Evolutionary conservation across 495 filamentous ascomycete genomes (phyloP).

Genomic region (Venustampulla echinocandica): DNA sequence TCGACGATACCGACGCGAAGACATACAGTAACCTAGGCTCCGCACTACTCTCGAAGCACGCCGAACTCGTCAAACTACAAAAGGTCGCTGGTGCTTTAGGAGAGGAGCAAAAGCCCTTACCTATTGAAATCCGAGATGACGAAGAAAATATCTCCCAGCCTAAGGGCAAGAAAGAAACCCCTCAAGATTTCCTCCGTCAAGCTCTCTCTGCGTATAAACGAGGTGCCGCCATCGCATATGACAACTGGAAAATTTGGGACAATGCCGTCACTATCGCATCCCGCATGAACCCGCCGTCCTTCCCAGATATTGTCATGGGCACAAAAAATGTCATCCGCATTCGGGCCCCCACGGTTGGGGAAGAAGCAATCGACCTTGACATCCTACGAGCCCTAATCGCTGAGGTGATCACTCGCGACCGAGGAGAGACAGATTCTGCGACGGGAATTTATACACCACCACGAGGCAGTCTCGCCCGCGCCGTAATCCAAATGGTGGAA

Average conservation of each 20-base stretch:
- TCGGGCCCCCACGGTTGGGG: slow-evolving; percentile 55
- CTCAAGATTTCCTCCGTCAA: slow-evolving; percentile 55
- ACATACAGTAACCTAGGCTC: slow-evolving; percentile 93
- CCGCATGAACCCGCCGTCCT: slow-evolving; percentile 63
- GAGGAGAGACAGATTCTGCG: slow-evolving; percentile 22
- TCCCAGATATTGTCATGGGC: slow-evolving; percentile 63
- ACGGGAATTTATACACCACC: slow-evolving; percentile 35
- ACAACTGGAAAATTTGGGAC: slow-evolving; percentile 88
- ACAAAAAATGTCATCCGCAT: slow-evolving; percentile 68
- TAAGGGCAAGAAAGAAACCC: slow-evolving; percentile 29
- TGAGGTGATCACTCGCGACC: slow-evolving; percentile 46
- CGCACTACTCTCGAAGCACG: slow-evolving; percentile 49
- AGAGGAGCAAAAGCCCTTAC: slow-evolving; percentile 17
- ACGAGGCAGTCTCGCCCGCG: slow-evolving; percentile 38
- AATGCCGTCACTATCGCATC: slow-evolving; percentile 83
- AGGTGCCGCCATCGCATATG: slow-evolving; percentile 69
- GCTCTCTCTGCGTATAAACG: slow-evolving; percentile 77
- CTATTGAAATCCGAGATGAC: no score
- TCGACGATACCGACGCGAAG: slow-evolving; percentile 82
- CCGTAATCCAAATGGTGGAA: slow-evolving; percentile 66
- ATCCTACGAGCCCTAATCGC: slow-evolving; percentile 63
- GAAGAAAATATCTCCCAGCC: slow-evolving; percentile 21
- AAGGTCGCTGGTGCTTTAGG: slow-evolving; percentile 27
- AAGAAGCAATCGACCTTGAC: slow-evolving; percentile 66
- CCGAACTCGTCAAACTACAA: slow-evolving; percentile 28